Base-by-base conservation (phyloP, 805 yeast species). In the Sugiyamaella boreocaroliniensis region DNA sequence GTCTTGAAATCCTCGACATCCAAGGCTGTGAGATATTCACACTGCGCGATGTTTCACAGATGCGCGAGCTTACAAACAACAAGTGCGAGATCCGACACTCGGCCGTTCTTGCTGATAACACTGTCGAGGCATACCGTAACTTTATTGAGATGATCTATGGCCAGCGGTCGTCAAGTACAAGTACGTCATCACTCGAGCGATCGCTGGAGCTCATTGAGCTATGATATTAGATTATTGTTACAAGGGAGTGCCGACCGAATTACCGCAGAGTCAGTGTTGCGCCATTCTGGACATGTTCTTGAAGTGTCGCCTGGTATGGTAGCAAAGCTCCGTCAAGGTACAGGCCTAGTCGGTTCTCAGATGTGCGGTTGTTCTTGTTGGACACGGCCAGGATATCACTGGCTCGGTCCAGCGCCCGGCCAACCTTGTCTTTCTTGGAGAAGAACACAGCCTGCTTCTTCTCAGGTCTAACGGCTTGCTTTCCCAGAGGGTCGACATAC, bases 331-430 rank as follows among this genome's bases (percentile, higher is more conserved):
- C 50, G n/a, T 48, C 52, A 22, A 43, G 44, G 42, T 41, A 57
- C 41, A 58, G 43, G 7, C 51, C 59, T 18, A 55, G 49, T 4
- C 55, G 50, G 44, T 49, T 16, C 15, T 48, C 47, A n/a, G 29
- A 46, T 12, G 48, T 16, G 12, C 40, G 29, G 45, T 52, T 57
- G 53, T 55, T 53, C 47, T 55, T 56, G 48, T 49, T 54, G 14
- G 57, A 16, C 5, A 61, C 50, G 45, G 58, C 65, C 29, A 64
- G 61, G 14, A 51, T 49, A 40, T 42, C 50, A 29, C 59, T 52
- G n/a, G 61, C 64, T 16, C 51, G 43, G 52, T 66, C 69, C 10
- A 63, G 53, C n/a, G 58, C 57, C 26, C 55, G 58, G 29, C 70
- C 70, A 1, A 61, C 56, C 4, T 43, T 50, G 11, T 46, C 47